These are phyloP conservation scores for Phytopythium aichiense DNA, from an alignment of 352 stramenopile genomes.

Conservation along the genomic window DNA sequence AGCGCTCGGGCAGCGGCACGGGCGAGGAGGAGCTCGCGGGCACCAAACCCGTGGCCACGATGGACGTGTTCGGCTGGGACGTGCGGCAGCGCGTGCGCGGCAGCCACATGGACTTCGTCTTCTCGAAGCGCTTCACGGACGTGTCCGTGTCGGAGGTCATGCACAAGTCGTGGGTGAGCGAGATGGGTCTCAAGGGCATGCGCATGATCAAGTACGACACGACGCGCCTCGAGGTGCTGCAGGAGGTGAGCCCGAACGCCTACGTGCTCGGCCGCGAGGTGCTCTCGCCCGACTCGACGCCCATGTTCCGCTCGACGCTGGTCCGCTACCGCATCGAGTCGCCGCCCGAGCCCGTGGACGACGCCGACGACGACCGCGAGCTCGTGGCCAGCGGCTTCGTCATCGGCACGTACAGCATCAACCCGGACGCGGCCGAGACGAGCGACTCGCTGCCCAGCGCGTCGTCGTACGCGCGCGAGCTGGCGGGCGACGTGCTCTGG, in stretches of 20 bases:
- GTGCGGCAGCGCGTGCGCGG: conserved; percentile 20
- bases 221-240: conserved; percentile 20
- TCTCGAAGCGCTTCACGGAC: conserved; percentile 23
- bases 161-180: conserved; percentile 23
- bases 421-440: not conserved
- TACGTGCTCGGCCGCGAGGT: conserved; percentile 29
- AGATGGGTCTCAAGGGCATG: conserved; percentile 22
- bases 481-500: conserved; percentile 19
- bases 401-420: conserved; percentile 10
- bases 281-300: conserved; percentile 21
- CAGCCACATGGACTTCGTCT: conserved; percentile 27
- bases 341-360: not conserved
- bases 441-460: conserved; percentile 3
- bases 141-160: conserved; percentile 23
- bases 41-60: conserved; percentile 5
- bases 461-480: conserved; percentile 26
- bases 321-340: conserved; percentile 28
- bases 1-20: conserved; percentile 5
- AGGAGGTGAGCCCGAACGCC: conserved; percentile 19
- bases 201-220: conserved; percentile 28
- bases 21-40: conserved; percentile 1
- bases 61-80: conserved; percentile 32
- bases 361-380: not conserved
- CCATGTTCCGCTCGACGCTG: conserved; percentile 28
- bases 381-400: conserved; percentile 7